Base-by-base conservation (phyloP, 163 green algal species). In the Chlamydomonas reinhardtii region DNA sequence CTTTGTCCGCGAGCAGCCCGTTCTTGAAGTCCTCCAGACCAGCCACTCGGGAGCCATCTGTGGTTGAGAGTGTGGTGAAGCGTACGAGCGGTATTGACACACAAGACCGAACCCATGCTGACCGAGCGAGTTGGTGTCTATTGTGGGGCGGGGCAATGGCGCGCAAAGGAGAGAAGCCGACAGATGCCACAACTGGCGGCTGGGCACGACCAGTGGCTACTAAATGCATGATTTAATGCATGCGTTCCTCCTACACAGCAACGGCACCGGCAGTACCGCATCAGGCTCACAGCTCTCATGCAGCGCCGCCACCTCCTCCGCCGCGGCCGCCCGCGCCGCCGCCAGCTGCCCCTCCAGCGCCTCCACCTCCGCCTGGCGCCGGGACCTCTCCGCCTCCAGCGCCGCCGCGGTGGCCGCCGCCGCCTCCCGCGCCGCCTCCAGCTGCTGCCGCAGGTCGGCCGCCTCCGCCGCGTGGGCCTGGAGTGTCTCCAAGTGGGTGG, bases 1-100 rank as follows among this genome's bases (percentile, higher is more conserved):
- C n/a, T 70, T 86, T 86, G 69, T 79, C 80, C 54, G 52, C 69
- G 32, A 86, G 80, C 15, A 86, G 70, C 35, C 68, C 25, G 80
- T 86, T 86, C 80, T 86, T 86, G 70, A 86, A 86, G 70, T 86
- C 80, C 69, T 86, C 80, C 56, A 86, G 34, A 12, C 73, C 43
- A 2, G 69, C 34, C 56, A 86, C 56, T 6, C 69, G 70, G 12
- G 66, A 62, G 56, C 80, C 80, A 54, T 85, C 79, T 85, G 73
- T 4, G 62, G 27, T 27, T 8, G 17, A 1, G 59, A 16, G 25
- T 66, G 56, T 27, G 19, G 56, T n/a, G 43, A 11, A 11, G n/a
- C n/a, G n/a, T n/a, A n/a, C n/a, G n/a, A n/a, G n/a, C n/a, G n/a
- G n/a, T n/a, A n/a, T n/a, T n/a, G n/a, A n/a, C n/a, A n/a, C n/a